A percentile compares a stretch with the other conserved stretches of the same genome.
Evolutionary conservation across 345 rosid genomes (phyloP).

Genomic region (Salix purpurea): DNA sequence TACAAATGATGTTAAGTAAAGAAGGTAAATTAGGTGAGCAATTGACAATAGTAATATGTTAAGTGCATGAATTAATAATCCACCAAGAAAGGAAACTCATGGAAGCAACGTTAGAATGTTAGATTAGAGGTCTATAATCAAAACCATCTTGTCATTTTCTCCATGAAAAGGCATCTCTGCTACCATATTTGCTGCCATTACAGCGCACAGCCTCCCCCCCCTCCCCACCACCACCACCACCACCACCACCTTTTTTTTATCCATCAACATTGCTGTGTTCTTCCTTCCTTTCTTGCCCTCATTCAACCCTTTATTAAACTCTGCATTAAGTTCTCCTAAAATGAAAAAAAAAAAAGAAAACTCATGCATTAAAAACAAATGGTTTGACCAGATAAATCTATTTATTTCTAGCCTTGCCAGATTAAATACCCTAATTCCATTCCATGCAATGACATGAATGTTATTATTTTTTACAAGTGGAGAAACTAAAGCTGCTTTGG

Average conservation of each 20-base stretch:
- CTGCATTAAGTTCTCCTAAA: too few species aligned
- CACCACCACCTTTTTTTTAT: too few species aligned
- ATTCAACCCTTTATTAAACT: not conserved
- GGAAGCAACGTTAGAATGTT: not conserved
- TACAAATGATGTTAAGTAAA: too few species aligned
- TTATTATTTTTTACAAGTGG: not conserved
- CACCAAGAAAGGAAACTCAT: not conserved
- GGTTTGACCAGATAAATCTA: too few species aligned
- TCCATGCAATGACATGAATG: conserved; percentile 12
- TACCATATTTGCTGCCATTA: not conserved
- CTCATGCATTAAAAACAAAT: too few species aligned
- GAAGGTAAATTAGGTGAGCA: not conserved
- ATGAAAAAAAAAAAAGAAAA: too few species aligned
- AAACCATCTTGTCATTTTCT: conserved; percentile 6
- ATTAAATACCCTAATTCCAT: not conserved
- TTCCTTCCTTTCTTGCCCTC: not conserved
- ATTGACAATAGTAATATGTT: conserved; percentile 12
- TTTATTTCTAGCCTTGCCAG: not conserved
- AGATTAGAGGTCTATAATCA: not conserved
- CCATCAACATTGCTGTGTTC: not conserved
- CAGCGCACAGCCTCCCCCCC: too few species aligned
- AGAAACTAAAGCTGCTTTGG: not conserved
- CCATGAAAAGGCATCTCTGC: not conserved
- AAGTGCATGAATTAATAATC: not conserved
- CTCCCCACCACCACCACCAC: too few species aligned